A percentile compares a stretch with the other conserved stretches of the same genome.
Evolutionary conservation across 2,329 filamentous ascomycete species (phyloP).

Genomic region (Sporothrix luriei): DNA sequence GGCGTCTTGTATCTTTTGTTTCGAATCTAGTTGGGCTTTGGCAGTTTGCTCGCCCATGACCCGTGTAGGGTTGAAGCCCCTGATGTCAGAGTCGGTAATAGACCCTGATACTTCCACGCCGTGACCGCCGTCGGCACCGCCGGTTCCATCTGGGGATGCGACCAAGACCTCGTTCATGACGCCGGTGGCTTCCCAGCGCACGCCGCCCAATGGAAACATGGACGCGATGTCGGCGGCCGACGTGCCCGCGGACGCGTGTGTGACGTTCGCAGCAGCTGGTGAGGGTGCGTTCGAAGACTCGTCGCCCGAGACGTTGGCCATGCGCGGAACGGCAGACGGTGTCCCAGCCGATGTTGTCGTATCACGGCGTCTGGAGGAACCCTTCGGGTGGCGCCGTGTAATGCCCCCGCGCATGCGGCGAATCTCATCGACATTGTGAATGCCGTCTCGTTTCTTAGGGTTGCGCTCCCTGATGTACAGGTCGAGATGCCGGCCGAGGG

Average conservation of each 20-base stretch:
- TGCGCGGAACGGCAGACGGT: conserved; percentile 49
- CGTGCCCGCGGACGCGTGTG: conserved; percentile 49
- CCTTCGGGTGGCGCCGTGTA: conserved; percentile 79
- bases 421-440: conserved; percentile 90
- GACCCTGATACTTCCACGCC: neutral
- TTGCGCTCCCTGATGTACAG: conserved; percentile 94
- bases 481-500: conserved; percentile 88
- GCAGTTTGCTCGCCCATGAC: conserved; percentile 55
- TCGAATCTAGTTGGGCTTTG: conserved; percentile 65
- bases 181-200: conserved; percentile 74
- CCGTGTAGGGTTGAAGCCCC: conserved; percentile 45
- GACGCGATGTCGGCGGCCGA: conserved; percentile 48
- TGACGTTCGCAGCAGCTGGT: conserved; percentile 48
- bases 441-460: conserved; percentile 79
- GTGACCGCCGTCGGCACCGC: conserved; percentile 40
- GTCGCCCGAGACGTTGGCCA: conserved; percentile 48
- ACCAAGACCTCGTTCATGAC: conserved; percentile 73
- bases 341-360: conserved; percentile 62
- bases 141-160: conserved; percentile 50
- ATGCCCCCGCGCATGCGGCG: conserved; percentile 79
- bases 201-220: conserved; percentile 57
- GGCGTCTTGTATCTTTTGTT: conserved; percentile 67
- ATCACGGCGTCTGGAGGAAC: conserved; percentile 62
- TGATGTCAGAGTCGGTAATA: neutral
- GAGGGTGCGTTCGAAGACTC: conserved; percentile 43